Evolutionary conservation across 768 basidiomycete species (phyloP).

Genomic region (Trametes gibbosa): DNA sequence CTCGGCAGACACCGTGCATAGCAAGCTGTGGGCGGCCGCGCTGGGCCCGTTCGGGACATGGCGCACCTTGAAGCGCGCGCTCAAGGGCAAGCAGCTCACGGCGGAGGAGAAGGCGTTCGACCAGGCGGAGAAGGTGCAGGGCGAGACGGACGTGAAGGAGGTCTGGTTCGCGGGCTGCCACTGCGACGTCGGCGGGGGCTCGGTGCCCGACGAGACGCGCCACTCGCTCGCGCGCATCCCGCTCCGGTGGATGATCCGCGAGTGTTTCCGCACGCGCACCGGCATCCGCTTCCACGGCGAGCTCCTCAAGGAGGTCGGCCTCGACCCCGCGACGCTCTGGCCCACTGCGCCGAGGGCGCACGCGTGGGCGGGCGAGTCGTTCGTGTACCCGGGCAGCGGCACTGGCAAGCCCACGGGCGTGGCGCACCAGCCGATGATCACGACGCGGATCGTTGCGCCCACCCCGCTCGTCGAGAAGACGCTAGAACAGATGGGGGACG

Average conservation of each 20-base stretch:
- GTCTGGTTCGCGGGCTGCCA: constrained; percentile 84
- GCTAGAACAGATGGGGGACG: background rate
- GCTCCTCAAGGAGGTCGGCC: constrained; percentile 31
- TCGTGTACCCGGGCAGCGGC: constrained; percentile 3
- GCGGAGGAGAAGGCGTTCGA: constrained; percentile 43
- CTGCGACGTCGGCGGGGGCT: constrained; percentile 75
- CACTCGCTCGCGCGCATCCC: constrained; percentile 68
- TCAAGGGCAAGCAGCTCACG: constrained; percentile 12
- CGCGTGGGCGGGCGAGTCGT: constrained; percentile 1
- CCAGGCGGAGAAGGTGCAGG: constrained; percentile 26
- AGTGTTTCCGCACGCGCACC: constrained; percentile 50
- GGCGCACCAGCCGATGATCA: background rate
- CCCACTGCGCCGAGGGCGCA: constrained; percentile 21
- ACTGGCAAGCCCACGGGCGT: background rate
- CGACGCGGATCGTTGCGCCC: constrained; percentile 16
- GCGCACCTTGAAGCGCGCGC: constrained; percentile 28
- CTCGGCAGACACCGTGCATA: background rate
- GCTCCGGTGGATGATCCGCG: constrained; percentile 54
- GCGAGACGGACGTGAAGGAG: constrained; percentile 61
- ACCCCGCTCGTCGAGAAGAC: constrained; percentile 14
- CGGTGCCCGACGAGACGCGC: constrained; percentile 51
- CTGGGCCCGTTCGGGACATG: constrained; percentile 4
- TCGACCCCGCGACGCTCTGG: constrained; percentile 28
- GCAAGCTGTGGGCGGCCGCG: constrained; percentile 7
- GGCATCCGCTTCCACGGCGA: constrained; percentile 37